A percentile compares a stretch with the other conserved stretches of the same genome.
These are phyloP conservation scores for Oryza glumipatula DNA, from an alignment of 176 grass and related monocot species.

Conservation along the genomic window DNA sequence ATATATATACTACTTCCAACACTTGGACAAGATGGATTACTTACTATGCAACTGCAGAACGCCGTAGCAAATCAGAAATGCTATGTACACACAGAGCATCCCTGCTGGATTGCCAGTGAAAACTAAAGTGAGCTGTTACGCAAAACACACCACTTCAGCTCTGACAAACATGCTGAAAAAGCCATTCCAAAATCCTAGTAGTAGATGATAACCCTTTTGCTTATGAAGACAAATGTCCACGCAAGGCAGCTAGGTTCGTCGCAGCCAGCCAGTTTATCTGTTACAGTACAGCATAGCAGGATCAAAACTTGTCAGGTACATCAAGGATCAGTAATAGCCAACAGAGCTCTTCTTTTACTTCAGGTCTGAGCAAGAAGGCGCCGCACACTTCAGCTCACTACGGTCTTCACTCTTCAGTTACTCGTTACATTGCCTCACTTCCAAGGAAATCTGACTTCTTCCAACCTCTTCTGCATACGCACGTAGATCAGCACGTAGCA, in stretches of 20 bases:
- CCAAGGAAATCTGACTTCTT: neutral
- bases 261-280: neutral
- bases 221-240: neutral
- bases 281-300: neutral
- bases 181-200: neutral
- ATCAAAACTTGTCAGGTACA: neutral
- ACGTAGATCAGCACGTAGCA: neutral
- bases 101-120: too few species aligned
- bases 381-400: neutral
- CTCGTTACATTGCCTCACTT: neutral
- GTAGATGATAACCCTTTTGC: neutral
- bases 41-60: too few species aligned
- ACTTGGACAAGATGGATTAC: too few species aligned
- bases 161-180: neutral
- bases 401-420: neutral
- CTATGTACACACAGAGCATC: too few species aligned
- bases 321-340: neutral
- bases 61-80: too few species aligned
- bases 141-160: too few species aligned
- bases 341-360: neutral
- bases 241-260: neutral
- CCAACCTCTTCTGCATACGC: neutral
- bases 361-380: too few species aligned
- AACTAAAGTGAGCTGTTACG: too few species aligned
- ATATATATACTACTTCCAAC: too few species aligned